phyloP scores from a whole-genome alignment of 768 basidiomycete genomes.

The Suillus cothurnatus region DNA sequence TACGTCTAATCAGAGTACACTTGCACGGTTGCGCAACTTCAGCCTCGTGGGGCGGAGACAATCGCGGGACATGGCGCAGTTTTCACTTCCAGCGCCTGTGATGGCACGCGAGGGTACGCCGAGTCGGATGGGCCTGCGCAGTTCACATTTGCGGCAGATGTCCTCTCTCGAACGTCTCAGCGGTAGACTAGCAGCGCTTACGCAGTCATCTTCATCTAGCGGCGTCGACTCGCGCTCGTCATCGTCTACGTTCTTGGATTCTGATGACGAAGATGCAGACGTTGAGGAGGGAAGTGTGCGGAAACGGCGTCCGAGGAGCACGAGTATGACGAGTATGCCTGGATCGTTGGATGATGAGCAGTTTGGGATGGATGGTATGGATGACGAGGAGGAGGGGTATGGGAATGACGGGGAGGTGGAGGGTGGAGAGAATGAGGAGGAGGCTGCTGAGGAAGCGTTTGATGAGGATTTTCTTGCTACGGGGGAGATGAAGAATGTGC shows the following conservation, averaged over 20 bases:
- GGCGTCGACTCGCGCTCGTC: constrained; percentile 59
- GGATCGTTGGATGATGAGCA: constrained; percentile 72
- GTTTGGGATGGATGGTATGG: constrained; percentile 50
- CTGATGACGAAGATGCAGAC: constrained; percentile 49
- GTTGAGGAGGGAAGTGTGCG: constrained; percentile 41
- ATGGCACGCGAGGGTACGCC: constrained; percentile 18
- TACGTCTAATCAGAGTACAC: constrained; percentile 69
- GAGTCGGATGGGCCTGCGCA: constrained; percentile 33
- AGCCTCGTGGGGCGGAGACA: constrained; percentile 63
- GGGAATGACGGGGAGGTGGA: constrained; percentile 36
- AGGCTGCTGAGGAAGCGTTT: constrained; percentile 71
- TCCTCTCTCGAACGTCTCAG: constrained; percentile 76
- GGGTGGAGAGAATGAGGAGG: constrained; percentile 52
- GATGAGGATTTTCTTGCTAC: constrained; percentile 80
- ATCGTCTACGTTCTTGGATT: constrained; percentile 51
- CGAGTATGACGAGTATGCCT: constrained; percentile 85
- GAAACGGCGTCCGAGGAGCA: constrained; percentile 47
- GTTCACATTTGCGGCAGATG: constrained; percentile 62
- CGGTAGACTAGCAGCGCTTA: constrained; percentile 54
- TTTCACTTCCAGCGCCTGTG: constrained; percentile 35
- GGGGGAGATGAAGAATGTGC: constrained; percentile 83
- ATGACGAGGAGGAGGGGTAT: constrained; percentile 29
- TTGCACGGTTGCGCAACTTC: constrained; percentile 77
- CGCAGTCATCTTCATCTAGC: constrained; percentile 42
- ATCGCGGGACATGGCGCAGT: constrained; percentile 27